These are phyloP conservation scores for Annulohypoxylon bovei DNA, from an alignment of 495 filamentous ascomycete genomes.

Conservation along the genomic window DNA sequence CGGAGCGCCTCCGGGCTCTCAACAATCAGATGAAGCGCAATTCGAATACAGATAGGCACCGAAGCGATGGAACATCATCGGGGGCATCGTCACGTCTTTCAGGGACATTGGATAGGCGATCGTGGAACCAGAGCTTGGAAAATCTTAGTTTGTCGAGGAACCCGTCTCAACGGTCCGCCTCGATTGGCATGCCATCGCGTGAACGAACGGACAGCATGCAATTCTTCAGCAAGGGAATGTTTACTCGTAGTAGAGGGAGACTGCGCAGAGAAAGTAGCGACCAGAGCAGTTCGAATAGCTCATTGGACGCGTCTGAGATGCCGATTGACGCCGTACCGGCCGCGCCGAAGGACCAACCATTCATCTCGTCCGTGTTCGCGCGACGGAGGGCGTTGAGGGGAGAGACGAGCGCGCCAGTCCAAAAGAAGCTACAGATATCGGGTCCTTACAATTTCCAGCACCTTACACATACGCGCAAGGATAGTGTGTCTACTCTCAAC, in stretches of 20 bases:
- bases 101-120: constrained; percentile 51
- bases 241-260: constrained; percentile 54
- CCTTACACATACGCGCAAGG: constrained; percentile 76
- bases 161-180: constrained; percentile 59
- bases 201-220: constrained; percentile 65
- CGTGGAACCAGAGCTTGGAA: constrained; percentile 57
- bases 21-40: constrained; percentile 61
- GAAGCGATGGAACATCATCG: constrained; percentile 57
- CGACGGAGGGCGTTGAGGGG: constrained; percentile 53
- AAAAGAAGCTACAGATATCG: constrained; percentile 69
- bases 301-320: constrained; percentile 49
- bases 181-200: constrained; percentile 54
- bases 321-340: constrained; percentile 41
- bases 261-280: constrained; percentile 55
- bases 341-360: constrained; percentile 49
- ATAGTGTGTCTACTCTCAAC: constrained; percentile 69
- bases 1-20: constrained; percentile 62
- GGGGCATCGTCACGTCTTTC: constrained; percentile 59
- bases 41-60: constrained; percentile 56
- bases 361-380: constrained; percentile 55
- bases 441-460: constrained; percentile 91
- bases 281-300: constrained; percentile 51
- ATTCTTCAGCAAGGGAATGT: constrained; percentile 64
- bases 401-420: constrained; percentile 41
- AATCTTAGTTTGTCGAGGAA: constrained; percentile 56